Evolutionary conservation across 306 rosid genomes (phyloP), one percentile per base, ranked within the genome.

Genomic region (Senna siamea): DNA sequence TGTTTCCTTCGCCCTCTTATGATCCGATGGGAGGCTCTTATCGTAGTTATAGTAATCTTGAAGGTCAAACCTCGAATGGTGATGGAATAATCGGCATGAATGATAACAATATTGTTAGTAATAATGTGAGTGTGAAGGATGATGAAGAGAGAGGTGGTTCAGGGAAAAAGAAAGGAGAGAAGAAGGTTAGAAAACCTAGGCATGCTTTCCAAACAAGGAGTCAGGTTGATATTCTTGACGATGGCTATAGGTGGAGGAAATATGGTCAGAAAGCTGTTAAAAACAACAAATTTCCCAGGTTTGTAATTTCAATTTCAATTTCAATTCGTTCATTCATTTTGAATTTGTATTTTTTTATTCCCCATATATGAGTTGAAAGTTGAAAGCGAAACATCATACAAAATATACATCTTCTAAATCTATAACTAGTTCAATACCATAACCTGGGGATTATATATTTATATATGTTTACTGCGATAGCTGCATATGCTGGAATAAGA

Each of bases 181-280:
- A 68, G 57, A 86, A 86, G 47, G 79, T 73, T 18, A 83, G 74
- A 66, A 86, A 80, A 77, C 97, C 90, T 30, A 88, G 81, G 65
- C 82, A 66, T 77, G 97, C 97, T 40, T 91, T 93, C 34, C 98
- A 90, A 83, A 90, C 96, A 0, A 76, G 87, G 54, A 90, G 95
- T 76, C 89, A 85, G n/a, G 89, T 85, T 66, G 98, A 93, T 68
- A 87, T 90, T 20, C 90, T 93, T 70, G 96, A 90, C 59, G 98
- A 93, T 69, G 96, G 98, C 4, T 93, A 88, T 66, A 41, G 94
- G 19, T 90, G 98, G 98, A 85, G 94, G 76, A 92, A 92, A 82
- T 92, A 92, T 75, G 98, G 98, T 32, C 94, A 88, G 62, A 92
- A 90, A 72, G 86, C 85, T 38, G 96, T 92, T 12, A 92, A 90